Evolutionary conservation across 2,329 filamentous ascomycete species (phyloP).

Genomic region (Hymenotorrendiella dingleyae): DNA sequence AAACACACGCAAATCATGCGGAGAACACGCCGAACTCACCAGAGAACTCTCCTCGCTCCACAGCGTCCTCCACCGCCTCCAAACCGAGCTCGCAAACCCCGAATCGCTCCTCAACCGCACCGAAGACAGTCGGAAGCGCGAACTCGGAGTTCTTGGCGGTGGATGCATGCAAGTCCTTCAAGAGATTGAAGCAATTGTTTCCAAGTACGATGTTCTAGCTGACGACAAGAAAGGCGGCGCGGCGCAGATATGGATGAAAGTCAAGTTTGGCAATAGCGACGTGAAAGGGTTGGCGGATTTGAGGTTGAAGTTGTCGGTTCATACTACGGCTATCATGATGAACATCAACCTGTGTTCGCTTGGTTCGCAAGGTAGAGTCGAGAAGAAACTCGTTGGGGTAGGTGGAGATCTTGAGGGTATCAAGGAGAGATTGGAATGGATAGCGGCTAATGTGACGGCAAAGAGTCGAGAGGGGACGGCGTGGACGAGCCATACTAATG

Average conservation of each 20-base stretch:
- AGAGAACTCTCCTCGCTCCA: neutral
- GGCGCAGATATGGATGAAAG: neutral
- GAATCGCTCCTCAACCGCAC: neutral
- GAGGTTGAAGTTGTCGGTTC: conserved; percentile 1
- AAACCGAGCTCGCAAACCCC: neutral
- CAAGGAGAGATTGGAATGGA: conserved; percentile 2
- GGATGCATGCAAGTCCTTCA: neutral
- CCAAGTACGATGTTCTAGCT: neutral
- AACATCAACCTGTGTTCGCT: conserved; percentile 11
- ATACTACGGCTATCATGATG: conserved; percentile 11
- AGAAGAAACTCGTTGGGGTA: conserved; percentile 4
- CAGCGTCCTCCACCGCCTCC: neutral
- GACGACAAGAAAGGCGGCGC: neutral
- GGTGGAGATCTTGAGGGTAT: conserved; percentile 6
- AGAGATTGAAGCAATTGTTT: neutral
- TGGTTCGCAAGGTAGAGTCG: conserved; percentile 8
- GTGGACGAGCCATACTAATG: neutral
- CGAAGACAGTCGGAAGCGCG: neutral
- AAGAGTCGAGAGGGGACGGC: neutral
- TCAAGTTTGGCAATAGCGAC: conserved; percentile 7
- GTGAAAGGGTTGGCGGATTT: conserved; percentile 7
- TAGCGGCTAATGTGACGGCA: neutral
- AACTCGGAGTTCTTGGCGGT: neutral
- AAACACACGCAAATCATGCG: neutral
- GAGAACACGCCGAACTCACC: neutral